phyloP scores from a whole-genome alignment of 2,329 filamentous ascomycete species.

The Cladorrhinum sp. region DNA sequence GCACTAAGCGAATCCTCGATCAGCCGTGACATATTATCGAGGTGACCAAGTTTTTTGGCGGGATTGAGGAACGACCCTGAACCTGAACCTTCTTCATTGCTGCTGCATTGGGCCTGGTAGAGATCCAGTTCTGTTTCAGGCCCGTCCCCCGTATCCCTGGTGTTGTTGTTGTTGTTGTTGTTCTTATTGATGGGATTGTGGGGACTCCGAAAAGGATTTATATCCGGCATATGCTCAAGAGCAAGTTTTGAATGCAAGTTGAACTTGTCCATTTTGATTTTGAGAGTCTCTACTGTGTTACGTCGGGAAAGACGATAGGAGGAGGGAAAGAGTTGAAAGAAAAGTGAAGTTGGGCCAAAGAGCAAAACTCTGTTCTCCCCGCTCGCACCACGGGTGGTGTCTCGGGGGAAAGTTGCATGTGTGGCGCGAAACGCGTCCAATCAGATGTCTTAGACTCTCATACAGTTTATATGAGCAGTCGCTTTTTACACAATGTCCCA shows the following conservation, averaged over 20 bases:
- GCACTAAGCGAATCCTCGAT: background rate
- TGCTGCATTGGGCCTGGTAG: background rate
- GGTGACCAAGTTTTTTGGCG: background rate
- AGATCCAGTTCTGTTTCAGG: background rate
- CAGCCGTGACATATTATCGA: background rate
- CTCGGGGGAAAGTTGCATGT: background rate
- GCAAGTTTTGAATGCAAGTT: too few relatives aligned
- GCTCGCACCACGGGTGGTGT: background rate
- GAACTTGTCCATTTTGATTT: too few relatives aligned
- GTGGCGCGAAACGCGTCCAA: background rate
- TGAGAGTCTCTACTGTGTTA: too few relatives aligned
- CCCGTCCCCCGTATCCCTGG: background rate
- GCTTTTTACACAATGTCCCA: background rate
- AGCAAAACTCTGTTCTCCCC: too few relatives aligned
- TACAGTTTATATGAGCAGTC: background rate
- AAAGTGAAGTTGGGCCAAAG: too few relatives aligned
- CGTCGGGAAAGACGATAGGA: too few relatives aligned
- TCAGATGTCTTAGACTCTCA: background rate
- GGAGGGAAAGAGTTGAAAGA: too few relatives aligned
- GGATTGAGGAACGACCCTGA: background rate
- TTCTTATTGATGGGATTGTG: background rate
- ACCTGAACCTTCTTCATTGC: background rate
- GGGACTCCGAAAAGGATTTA: background rate
- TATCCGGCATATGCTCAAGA: background rate
- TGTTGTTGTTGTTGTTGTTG: too few relatives aligned